Percentiles rank a stretch among this genome's conserved stretches.
Evolutionary conservation across 1,139 yeast genomes (phyloP).

Genomic region (Saccharomyces pastorianus): DNA sequence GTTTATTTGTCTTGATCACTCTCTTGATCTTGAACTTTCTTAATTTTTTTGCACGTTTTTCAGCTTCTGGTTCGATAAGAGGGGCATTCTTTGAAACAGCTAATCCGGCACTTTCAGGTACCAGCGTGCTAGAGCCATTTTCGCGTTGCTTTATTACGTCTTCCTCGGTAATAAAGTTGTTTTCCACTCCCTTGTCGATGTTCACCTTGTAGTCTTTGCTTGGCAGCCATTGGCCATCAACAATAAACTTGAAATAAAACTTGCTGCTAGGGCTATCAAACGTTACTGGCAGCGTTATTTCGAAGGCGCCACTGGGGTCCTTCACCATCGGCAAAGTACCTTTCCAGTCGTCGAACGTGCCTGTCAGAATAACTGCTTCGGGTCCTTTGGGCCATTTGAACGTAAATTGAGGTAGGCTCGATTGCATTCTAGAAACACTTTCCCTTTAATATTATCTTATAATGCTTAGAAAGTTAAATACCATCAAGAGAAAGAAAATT

Average conservation of each 20-base stretch:
- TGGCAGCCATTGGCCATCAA: slow-evolving; percentile 64
- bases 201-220: slow-evolving; percentile 39
- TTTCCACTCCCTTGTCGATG: slow-evolving; percentile 49
- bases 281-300: slow-evolving; percentile 47
- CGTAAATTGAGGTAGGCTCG: slow-evolving; percentile 8
- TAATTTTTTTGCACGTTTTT: slow-evolving; percentile 13
- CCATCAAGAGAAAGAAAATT: neutral
- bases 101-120: slow-evolving; percentile 6
- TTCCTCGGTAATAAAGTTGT: slow-evolving; percentile 45
- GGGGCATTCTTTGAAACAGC: neutral
- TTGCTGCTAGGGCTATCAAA: slow-evolving; percentile 34
- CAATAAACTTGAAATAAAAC: slow-evolving; percentile 59
- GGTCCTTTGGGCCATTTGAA: slow-evolving; percentile 61
- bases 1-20: slow-evolving; percentile 33
- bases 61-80: neutral
- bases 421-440: neutral
- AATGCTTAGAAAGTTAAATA: neutral
- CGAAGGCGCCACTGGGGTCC: slow-evolving; percentile 53
- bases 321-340: slow-evolving; percentile 51
- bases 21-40: slow-evolving; percentile 31
- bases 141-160: slow-evolving; percentile 13
- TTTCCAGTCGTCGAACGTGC: slow-evolving; percentile 71
- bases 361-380: slow-evolving; percentile 62
- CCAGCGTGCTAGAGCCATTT: slow-evolving; percentile 6
- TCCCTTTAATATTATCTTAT: neutral